Conservation (phyloP, 306 rosid species). For the Pterocarpus macrocarpus region DNA sequence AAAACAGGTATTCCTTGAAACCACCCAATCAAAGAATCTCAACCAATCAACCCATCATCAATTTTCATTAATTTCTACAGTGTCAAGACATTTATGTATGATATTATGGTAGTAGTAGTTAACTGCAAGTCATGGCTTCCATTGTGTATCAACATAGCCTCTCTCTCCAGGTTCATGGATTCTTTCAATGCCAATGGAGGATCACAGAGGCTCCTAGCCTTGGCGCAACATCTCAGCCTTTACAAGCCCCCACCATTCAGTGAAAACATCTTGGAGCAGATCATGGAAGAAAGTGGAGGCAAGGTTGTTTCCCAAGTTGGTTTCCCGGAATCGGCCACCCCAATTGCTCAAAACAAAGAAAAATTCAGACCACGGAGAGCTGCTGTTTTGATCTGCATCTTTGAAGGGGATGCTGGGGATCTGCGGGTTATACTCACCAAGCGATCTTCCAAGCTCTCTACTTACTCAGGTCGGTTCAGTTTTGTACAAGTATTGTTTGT, state of each 20-base stretch:
- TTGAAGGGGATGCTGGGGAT: slow-evolving; percentile 76
- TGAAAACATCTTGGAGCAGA: slow-evolving; percentile 60
- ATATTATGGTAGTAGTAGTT: slow-evolving; percentile 1
- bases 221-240: slow-evolving; percentile 75
- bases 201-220: slow-evolving; percentile 52
- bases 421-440: slow-evolving; percentile 79
- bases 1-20: slow-evolving; percentile 26
- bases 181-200: slow-evolving; percentile 40
- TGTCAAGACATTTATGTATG: neutral
- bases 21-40: slow-evolving; percentile 16
- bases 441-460: slow-evolving; percentile 67
- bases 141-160: slow-evolving; percentile 34
- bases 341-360: slow-evolving; percentile 51
- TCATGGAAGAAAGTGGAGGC: slow-evolving; percentile 54
- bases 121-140: slow-evolving; percentile 53
- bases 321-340: slow-evolving; percentile 62
- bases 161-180: slow-evolving; percentile 60
- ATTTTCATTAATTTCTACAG: slow-evolving; percentile 21
- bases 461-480: slow-evolving; percentile 71
- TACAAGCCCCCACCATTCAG: slow-evolving; percentile 68
- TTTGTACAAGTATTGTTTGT: neutral
- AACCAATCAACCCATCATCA: neutral
- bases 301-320: slow-evolving; percentile 75
- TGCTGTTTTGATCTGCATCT: slow-evolving; percentile 84
- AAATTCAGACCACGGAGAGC: slow-evolving; percentile 65